Percentiles rank a stretch among this genome's conserved stretches.
Conservation (phyloP, 164 flowering plant genomes). For the Piper longum region DNA sequence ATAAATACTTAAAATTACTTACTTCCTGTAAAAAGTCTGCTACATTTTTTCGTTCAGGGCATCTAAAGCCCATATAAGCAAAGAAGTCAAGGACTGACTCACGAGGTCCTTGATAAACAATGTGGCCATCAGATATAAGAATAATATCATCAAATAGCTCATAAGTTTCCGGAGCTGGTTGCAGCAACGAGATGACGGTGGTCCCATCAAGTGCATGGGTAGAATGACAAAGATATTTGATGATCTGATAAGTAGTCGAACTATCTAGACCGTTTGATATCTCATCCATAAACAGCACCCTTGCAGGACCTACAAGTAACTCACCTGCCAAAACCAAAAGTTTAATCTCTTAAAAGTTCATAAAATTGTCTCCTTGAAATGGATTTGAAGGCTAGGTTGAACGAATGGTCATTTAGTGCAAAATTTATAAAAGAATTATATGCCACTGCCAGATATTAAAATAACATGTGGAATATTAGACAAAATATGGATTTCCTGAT, state of each 20-base stretch:
- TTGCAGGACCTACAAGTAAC: slow-evolving; percentile 73
- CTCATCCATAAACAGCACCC: slow-evolving; percentile 97
- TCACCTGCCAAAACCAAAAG: slow-evolving; percentile 49
- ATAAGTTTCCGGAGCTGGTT: slow-evolving; percentile 94
- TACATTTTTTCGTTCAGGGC: slow-evolving; percentile 83
- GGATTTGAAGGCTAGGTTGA: background rate
- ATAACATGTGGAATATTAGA: no score
- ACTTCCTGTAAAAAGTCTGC: slow-evolving; percentile 99
- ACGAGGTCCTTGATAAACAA: slow-evolving; percentile 92
- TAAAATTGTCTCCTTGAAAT: background rate
- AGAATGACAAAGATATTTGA: slow-evolving; percentile 73
- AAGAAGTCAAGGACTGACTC: slow-evolving; percentile 61
- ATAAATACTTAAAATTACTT: slow-evolving; percentile 12
- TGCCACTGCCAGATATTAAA: background rate
- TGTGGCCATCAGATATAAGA: slow-evolving; percentile 79
- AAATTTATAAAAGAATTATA: background rate
- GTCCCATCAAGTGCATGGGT: slow-evolving; percentile 75
- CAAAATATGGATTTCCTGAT: no score
- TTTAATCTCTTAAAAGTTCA: slow-evolving; percentile 9
- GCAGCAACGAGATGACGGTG: slow-evolving; percentile 79
- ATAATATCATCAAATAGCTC: slow-evolving; percentile 92
- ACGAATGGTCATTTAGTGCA: background rate
- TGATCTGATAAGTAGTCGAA: slow-evolving; percentile 84
- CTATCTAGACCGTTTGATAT: slow-evolving; percentile 97
- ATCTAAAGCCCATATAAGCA: slow-evolving; percentile 67